Base-by-base conservation (phyloP, 2,329 filamentous ascomycete genomes). In the Cercospora zeae-maydis region DNA sequence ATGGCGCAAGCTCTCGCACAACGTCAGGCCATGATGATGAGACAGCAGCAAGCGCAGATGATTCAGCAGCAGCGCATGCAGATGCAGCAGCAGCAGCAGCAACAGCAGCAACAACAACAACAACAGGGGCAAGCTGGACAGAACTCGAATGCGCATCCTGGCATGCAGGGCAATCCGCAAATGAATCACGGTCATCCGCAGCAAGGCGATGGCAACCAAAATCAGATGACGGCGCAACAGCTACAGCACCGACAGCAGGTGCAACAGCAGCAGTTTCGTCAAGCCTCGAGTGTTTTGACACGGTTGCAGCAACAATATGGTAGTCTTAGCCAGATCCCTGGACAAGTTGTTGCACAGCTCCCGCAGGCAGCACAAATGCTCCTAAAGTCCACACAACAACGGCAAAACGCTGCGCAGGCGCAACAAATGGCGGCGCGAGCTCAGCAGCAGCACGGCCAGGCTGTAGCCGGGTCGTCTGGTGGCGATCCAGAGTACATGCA, bases 401-500 rank as follows among this genome's bases (percentile, higher is more conserved):
- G 67, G 37, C 69, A 71, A 51, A 64, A 70, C 31, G 64, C 68
- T 13, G 57, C 58, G 31, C 61, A 65, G 42, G 55, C 68, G 42
- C 64, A 69, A 56, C 52, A 65, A 45, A 67, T 66, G 72, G 67
- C 68, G 27, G 63, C 66, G 36, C 62, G 67, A 58, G 67, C 65
- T 4, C 64, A 66, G 34, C 62, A 65, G 42, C 66, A 64, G 36
- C 59, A 66, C 14, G 67, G 67, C 4, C 65, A 68, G 45, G 42
- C 63, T 11, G 66, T 69, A n/a, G 66, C 65, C 6, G 63, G 64
- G 16, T 65, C 55, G 6, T 45, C 39, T n/a, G 58, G 57, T 9
- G 62, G 63, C 9, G 69, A 75, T 64, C 71, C 67, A 62, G 73
- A 76, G 52, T 75, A 74, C 49, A 75, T 75, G 72, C 67, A 69